Evolutionary conservation across 2,329 filamentous ascomycete species (phyloP).

Genomic region (Podosphaera fusca): DNA sequence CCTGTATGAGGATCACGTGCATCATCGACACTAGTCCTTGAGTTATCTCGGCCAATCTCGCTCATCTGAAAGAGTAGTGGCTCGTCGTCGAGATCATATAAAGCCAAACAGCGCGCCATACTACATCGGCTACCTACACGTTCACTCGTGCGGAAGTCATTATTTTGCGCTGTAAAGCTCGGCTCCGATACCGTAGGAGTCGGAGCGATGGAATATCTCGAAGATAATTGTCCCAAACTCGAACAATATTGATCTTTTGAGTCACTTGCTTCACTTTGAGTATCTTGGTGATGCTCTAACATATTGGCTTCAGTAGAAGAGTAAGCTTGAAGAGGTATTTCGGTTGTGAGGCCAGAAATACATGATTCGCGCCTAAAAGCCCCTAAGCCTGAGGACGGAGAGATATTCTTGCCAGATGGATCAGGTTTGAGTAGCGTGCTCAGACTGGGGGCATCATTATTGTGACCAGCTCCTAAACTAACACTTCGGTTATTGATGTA

Average conservation of each 20-base stretch:
- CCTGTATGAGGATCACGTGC: background rate
- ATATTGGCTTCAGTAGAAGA: slow-evolving; percentile 14
- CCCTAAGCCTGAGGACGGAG: slow-evolving; percentile 12
- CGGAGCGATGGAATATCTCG: slow-evolving; percentile 15
- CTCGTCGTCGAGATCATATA: slow-evolving; percentile 38
- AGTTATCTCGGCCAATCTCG: slow-evolving; percentile 36
- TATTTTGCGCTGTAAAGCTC: slow-evolving; percentile 9
- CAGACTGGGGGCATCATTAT: slow-evolving; percentile 19
- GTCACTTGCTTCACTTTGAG: slow-evolving; percentile 8
- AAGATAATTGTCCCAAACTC: slow-evolving; percentile 11
- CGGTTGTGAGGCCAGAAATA: background rate
- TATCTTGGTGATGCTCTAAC: slow-evolving; percentile 9
- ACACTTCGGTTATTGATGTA: slow-evolving; percentile 41
- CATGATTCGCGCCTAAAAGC: slow-evolving; percentile 5
- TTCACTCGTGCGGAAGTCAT: background rate
- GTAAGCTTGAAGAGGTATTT: slow-evolving; percentile 11
- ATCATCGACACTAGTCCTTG: slow-evolving; percentile 31
- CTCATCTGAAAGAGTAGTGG: slow-evolving; percentile 51
- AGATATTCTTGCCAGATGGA: slow-evolving; percentile 4
- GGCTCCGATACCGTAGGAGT: slow-evolving; percentile 16
- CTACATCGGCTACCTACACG: slow-evolving; percentile 20
- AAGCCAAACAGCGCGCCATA: slow-evolving; percentile 20
- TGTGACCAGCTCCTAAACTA: slow-evolving; percentile 37
- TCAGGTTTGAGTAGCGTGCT: slow-evolving; percentile 13
- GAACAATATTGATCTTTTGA: slow-evolving; percentile 14